Conservation (phyloP, 345 rosid genomes). For the Eucalyptus curtisii region DNA sequence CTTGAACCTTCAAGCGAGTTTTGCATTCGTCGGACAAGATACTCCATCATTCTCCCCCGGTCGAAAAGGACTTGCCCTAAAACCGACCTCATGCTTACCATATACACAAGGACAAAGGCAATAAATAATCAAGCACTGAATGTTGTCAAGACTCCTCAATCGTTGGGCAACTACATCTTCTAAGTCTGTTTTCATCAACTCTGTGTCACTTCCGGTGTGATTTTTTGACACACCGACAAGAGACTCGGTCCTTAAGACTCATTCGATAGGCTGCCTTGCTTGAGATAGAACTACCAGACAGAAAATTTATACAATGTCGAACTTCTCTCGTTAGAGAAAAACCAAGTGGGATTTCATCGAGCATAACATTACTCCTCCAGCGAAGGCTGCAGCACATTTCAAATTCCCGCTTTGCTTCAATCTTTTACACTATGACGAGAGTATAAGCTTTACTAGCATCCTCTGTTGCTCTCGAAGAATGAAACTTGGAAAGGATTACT, state of each 20-base stretch:
- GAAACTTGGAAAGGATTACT: neutral
- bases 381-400: neutral
- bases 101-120: neutral
- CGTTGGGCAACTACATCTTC: neutral
- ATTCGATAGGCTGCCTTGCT: neutral
- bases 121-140: neutral
- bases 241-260: neutral
- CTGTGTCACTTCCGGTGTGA: neutral
- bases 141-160: neutral
- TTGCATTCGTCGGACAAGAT: neutral
- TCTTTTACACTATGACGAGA: neutral
- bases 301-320: neutral
- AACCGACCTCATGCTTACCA: neutral
- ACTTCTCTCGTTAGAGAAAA: neutral
- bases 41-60: neutral
- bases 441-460: neutral
- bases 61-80: neutral
- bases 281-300: neutral
- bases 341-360: neutral
- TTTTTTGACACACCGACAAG: neutral
- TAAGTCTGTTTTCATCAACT: neutral
- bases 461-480: neutral
- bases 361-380: neutral
- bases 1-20: neutral
- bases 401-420: neutral